phyloP scores from a whole-genome alignment of 202 grass and related monocot species.

The Hordeum pubiflorum region DNA sequence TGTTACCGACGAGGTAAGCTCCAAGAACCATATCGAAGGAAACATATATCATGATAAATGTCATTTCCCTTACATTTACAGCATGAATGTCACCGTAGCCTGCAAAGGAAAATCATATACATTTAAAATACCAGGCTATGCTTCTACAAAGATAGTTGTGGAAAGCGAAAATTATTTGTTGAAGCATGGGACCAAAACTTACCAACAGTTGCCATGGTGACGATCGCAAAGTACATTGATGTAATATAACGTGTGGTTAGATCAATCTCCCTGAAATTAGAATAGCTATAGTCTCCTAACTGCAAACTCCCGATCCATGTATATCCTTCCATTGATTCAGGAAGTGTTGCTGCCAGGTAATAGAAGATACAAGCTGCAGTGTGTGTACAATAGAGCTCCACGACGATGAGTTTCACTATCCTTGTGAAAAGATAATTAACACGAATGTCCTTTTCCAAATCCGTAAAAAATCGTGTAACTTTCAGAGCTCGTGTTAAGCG shows the following conservation, averaged over 20 bases:
- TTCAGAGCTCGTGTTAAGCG: conserved; percentile 59
- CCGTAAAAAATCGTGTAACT: conserved; percentile 54
- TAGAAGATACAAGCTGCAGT: conserved; percentile 97
- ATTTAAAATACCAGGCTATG: background rate
- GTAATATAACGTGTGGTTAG: conserved; percentile 65
- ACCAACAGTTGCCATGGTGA: conserved; percentile 98
- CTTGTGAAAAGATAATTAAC: conserved; percentile 97
- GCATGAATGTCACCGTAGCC: conserved; percentile 97
- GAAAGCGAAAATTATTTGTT: background rate
- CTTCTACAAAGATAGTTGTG: background rate
- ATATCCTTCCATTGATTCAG: conserved; percentile 74
- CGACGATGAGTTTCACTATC: conserved; percentile 90
- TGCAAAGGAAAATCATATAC: conserved; percentile 28
- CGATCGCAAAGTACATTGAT: conserved; percentile 88
- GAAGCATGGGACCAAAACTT: conserved; percentile 16
- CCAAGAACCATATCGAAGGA: conserved; percentile 98
- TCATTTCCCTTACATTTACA: conserved; percentile 86
- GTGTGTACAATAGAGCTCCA: conserved; percentile 89
- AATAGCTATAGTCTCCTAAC: conserved; percentile 66
- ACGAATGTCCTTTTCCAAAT: conserved; percentile 89
- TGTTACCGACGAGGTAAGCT: conserved; percentile 94
- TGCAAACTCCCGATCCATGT: conserved; percentile 94
- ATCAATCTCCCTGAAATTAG: conserved; percentile 90
- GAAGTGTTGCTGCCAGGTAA: conserved; percentile 82
- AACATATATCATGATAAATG: conserved; percentile 97